Base-by-base conservation (phyloP, 2,329 filamentous ascomycete species). In the Ceratocystis ficicola region DNA sequence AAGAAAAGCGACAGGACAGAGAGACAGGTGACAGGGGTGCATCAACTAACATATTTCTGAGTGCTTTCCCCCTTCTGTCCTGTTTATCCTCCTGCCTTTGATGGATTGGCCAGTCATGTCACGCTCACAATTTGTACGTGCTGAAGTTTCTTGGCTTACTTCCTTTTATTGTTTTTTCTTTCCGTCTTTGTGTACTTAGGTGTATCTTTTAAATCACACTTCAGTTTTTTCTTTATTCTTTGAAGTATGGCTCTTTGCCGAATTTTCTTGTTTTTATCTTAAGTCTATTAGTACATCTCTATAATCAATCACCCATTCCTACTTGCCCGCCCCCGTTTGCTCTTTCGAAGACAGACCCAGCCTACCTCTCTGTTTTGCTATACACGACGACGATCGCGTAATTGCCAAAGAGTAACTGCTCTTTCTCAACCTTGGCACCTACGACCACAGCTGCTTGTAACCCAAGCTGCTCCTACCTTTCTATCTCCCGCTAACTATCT, bases 81-180 rank as follows among this genome's bases (percentile, higher is more conserved):
- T 50, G 30, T 57, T 57, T 52, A 30, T 57, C 52, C n/a, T 57
- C 52, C n/a, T 30, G 52, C 25, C 28, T 57, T 57, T 52, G 7
- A 3, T 22, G 48, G 48, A 52, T 52, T 52, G 48, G 48, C n/a
- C 52, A 57, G 52, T 57, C 25, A 57, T 57, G 52, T 57, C 52
- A 57, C 52, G 52, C 8, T 57, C 52, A 30, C 32, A 57, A 28
- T 7, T 15, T 52, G 36, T 41, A 41, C 30, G 52, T 57, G 52
- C 52, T 57, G 52, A 30, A 41, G 52, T 57, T 57, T 12, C 50
- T 28, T 57, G 52, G 52, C 22, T 28, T 32, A 7, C 22, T 17
- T 7, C 22, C 52, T 57, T 41, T 36, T 63, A 46, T 28, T 65
- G 32, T 65, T 65, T 30, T 10, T 36, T 64, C n/a, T 46, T 44